A percentile compares a stretch with the other conserved stretches of the same genome.
Conservation (phyloP, 345 rosid species). For the Lenwebbia sp. region DNA sequence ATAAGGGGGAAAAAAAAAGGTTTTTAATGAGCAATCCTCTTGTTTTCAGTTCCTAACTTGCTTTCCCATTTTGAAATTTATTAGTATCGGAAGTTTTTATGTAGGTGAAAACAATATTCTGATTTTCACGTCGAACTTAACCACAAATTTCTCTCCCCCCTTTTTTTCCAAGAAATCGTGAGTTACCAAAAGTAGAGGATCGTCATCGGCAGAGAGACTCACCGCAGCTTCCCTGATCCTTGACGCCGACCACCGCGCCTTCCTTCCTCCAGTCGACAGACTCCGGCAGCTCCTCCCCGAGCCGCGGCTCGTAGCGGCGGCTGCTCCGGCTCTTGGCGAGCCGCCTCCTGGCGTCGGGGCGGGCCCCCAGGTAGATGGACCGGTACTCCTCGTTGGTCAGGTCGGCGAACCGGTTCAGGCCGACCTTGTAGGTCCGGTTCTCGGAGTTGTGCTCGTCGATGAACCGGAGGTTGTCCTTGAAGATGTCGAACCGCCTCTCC, state of each 20-base stretch:
- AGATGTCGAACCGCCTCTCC: slow-evolving; percentile 64
- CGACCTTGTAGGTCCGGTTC: slow-evolving; percentile 46
- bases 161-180: neutral
- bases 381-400: slow-evolving; percentile 89
- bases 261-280: slow-evolving; percentile 72
- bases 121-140: neutral
- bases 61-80: neutral
- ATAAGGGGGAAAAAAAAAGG: neutral
- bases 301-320: slow-evolving; percentile 43
- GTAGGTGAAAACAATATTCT: no score
- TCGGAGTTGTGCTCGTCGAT: slow-evolving; percentile 65
- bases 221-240: slow-evolving; percentile 88
- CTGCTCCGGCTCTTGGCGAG: slow-evolving; percentile 21
- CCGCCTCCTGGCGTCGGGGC: slow-evolving; percentile 14
- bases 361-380: slow-evolving; percentile 44
- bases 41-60: neutral
- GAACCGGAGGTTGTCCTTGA: slow-evolving; percentile 77
- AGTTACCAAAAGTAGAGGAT: neutral
- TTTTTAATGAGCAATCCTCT: neutral
- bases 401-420: slow-evolving; percentile 84
- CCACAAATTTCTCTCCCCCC: neutral
- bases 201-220: slow-evolving; percentile 6
- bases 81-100: neutral
- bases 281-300: slow-evolving; percentile 56
- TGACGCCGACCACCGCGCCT: slow-evolving; percentile 67